These are phyloP conservation scores for Rhodotorula sp. DNA, from an alignment of 1,284 basidiomycete genomes.

Conservation along the genomic window DNA sequence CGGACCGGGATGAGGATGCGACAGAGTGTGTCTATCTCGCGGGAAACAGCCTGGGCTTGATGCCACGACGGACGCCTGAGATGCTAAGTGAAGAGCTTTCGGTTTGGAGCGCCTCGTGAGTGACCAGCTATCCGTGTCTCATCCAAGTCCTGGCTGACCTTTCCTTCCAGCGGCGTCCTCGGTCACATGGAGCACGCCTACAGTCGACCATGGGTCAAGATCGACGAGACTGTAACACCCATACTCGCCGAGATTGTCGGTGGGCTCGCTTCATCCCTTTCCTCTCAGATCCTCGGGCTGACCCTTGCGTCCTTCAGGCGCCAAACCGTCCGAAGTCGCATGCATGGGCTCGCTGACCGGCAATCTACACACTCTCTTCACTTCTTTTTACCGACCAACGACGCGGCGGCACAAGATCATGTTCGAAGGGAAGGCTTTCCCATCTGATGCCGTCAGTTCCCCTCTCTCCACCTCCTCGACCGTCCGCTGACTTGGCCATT, in stretches of 20 bases:
- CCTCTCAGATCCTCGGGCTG: background rate
- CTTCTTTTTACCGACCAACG: constrained; percentile 89
- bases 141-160: too few relatives aligned
- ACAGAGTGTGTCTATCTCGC: constrained; percentile 77
- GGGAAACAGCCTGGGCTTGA: constrained; percentile 89
- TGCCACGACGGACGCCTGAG: constrained; percentile 68
- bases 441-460: constrained; percentile 78
- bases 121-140: background rate
- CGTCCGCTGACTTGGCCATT: background rate
- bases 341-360: constrained; percentile 91
- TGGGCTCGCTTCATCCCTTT: constrained; percentile 46
- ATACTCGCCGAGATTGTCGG: constrained; percentile 81
- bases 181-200: constrained; percentile 90
- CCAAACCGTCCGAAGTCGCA: constrained; percentile 80
- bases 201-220: constrained; percentile 76
- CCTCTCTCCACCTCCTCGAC: background rate
- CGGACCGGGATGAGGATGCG: constrained; percentile 49
- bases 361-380: constrained; percentile 92
- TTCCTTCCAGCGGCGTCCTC: constrained; percentile 66
- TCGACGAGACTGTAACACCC: constrained; percentile 69
- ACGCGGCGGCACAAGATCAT: constrained; percentile 84
- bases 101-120: constrained; percentile 79
- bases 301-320: constrained; percentile 57
- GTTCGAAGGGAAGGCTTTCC: constrained; percentile 90
- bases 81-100: constrained; percentile 79